phyloP scores from a whole-genome alignment of 352 stramenopile genomes.

The Globisporangium alternatum region DNA sequence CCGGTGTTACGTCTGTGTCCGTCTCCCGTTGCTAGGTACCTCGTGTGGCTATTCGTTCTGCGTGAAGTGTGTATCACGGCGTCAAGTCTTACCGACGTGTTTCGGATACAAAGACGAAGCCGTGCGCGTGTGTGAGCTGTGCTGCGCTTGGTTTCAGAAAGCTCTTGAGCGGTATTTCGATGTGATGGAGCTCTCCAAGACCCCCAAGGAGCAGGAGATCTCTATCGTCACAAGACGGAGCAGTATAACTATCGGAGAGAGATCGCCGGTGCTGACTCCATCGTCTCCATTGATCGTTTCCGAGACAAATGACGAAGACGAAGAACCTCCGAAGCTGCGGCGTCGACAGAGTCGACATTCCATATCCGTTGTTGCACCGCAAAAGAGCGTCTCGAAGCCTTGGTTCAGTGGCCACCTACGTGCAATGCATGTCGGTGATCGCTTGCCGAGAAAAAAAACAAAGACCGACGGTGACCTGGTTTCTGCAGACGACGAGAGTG shows the following conservation, averaged over 20 bases:
- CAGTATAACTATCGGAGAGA: slow-evolving; percentile 25
- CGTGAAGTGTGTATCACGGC: slow-evolving; percentile 56
- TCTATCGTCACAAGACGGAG: slow-evolving; percentile 16
- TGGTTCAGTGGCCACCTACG: slow-evolving; percentile 74
- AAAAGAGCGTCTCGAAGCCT: slow-evolving; percentile 24
- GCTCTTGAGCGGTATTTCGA: slow-evolving; percentile 70
- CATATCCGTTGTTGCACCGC: slow-evolving; percentile 20
- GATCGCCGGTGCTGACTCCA: slow-evolving; percentile 12
- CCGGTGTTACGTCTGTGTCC: neutral
- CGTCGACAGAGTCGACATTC: slow-evolving; percentile 23
- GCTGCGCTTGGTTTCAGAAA: slow-evolving; percentile 61
- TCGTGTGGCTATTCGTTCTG: slow-evolving; percentile 63
- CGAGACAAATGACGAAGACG: slow-evolving; percentile 23
- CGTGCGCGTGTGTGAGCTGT: slow-evolving; percentile 59
- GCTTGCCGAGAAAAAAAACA: slow-evolving; percentile 53
- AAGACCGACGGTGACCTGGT: slow-evolving; percentile 22
- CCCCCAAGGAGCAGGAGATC: slow-evolving; percentile 14
- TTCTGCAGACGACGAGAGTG: slow-evolving; percentile 6
- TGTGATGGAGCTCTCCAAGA: slow-evolving; percentile 39
- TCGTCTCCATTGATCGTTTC: slow-evolving; percentile 19
- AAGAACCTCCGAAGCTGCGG: slow-evolving; percentile 23
- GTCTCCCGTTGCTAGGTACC: slow-evolving; percentile 10
- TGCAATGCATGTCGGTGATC: slow-evolving; percentile 68
- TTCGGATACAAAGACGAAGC: slow-evolving; percentile 56
- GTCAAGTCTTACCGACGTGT: slow-evolving; percentile 46